phyloP scores from a whole-genome alignment of 257 asterid genomes.

The Penstemon davidsonii region DNA sequence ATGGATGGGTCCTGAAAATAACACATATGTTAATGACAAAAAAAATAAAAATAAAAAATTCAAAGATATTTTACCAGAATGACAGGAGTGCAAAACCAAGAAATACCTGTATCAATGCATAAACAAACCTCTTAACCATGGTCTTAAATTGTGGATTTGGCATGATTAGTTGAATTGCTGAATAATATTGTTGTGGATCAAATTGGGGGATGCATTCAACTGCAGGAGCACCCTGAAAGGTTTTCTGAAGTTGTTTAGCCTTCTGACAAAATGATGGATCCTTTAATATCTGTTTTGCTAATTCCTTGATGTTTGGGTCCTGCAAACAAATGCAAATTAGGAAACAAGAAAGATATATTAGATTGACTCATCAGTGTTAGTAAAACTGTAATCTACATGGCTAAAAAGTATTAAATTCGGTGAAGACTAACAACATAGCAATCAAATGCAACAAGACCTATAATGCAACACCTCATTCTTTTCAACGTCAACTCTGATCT shows the following conservation, averaged over 20 bases:
- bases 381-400: neutral
- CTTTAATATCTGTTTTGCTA: slow-evolving; percentile 63
- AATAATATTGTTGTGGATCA: slow-evolving; percentile 78
- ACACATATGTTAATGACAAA: neutral
- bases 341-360: neutral
- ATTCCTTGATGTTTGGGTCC: slow-evolving; percentile 85
- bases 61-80: slow-evolving; percentile 8
- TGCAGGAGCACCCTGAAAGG: slow-evolving; percentile 77
- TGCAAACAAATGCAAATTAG: slow-evolving; percentile 13
- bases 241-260: slow-evolving; percentile 98
- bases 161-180: slow-evolving; percentile 97
- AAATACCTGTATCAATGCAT: slow-evolving; percentile 75
- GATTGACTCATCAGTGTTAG: neutral
- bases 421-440: neutral
- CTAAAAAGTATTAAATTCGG: neutral
- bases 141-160: slow-evolving; percentile 95
- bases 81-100: slow-evolving; percentile 10
- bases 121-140: slow-evolving; percentile 96
- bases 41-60: neutral
- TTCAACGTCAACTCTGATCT: neutral
- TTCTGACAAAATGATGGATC: slow-evolving; percentile 79
- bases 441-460: neutral
- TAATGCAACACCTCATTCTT: neutral
- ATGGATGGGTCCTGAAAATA: slow-evolving; percentile 80
- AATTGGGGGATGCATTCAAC: slow-evolving; percentile 74